Base-by-base conservation (phyloP, 1,284 basidiomycete species). In the Heterobasidion annosum region DNA sequence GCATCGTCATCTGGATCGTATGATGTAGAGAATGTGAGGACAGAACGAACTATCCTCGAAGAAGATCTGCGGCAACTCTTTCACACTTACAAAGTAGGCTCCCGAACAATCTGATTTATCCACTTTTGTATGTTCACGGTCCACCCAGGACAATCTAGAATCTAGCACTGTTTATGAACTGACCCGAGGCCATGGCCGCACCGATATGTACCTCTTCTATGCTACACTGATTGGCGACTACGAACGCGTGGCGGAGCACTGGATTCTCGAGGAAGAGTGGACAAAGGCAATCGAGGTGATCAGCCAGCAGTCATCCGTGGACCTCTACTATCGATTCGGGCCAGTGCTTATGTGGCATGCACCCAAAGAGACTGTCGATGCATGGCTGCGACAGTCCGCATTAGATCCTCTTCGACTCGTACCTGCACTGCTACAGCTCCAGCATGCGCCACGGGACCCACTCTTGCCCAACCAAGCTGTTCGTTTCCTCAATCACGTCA, bases 1-100 rank as follows among this genome's bases (percentile, higher is more conserved):
- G 88, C 85, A 0, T 86, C 94, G 0, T 91, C 94, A 68, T 87
- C 86, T 1, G 82, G 88, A 2, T 87, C 87, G 2, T 85, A 89
- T 52, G 91, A 97, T 60, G 87, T 91, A 5, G 89, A 94, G 54
- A 96, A 94, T 64, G 73, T 98, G 42, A 78, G 82, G 52, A 78
- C 87, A 3, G 94, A 98, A 67, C 81, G 87, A 48, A 73, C 74
- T 12, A 86, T 98, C 57, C 77, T 98, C 32, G 93, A 97, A 65
- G 96, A 98, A 52, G 96, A 99, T 65, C 76, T 99, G 46, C 78
- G 83, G 50, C 88, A 93, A 50, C 98, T 98, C 68, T 83, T 99
- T 50, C 85, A 89, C 58, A 95, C 92, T 0, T 96, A 98, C 72
- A 91, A 91, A 78, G 91, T 89, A 49, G 54, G 67, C 55, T n/a